Conservation (phyloP, 2,329 filamentous ascomycete genomes). For the Paecilomyces sp. region DNA sequence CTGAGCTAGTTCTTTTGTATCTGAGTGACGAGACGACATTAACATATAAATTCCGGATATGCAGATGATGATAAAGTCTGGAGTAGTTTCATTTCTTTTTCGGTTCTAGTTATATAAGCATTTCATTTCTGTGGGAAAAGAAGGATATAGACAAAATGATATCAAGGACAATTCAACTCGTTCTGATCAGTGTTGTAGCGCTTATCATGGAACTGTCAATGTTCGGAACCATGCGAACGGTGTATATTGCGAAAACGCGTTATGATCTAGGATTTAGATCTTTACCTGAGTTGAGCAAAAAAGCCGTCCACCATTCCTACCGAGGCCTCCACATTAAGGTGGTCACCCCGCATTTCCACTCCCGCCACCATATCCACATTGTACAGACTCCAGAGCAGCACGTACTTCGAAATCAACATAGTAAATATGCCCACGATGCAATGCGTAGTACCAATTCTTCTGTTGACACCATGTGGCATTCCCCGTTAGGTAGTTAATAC, state of each 20-base stretch:
- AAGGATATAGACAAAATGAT: neutral
- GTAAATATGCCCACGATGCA: too few species aligned
- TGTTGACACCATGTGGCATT: too few species aligned
- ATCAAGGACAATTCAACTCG: neutral
- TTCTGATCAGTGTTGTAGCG: neutral
- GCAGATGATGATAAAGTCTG: neutral
- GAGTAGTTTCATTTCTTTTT: neutral
- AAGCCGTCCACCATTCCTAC: neutral
- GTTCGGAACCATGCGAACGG: neutral
- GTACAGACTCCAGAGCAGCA: too few species aligned
- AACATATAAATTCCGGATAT: neutral
- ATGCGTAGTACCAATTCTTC: too few species aligned
- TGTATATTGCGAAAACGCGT: too few species aligned
- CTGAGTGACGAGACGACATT: neutral
- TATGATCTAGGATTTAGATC: too few species aligned
- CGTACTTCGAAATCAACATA: too few species aligned
- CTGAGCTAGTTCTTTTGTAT: slow-evolving; percentile 39
- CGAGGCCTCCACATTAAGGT: neutral
- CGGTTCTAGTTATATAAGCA: neutral
- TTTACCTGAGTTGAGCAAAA: neutral
- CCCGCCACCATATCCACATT: neutral
- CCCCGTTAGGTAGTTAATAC: too few species aligned
- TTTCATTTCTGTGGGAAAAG: neutral
- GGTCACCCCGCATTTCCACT: neutral
- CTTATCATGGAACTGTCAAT: neutral